A percentile compares a stretch with the other conserved stretches of the same genome.
These are phyloP conservation scores for Psidium friedrichsthalianum DNA, from an alignment of 345 rosid genomes.

Conservation along the genomic window DNA sequence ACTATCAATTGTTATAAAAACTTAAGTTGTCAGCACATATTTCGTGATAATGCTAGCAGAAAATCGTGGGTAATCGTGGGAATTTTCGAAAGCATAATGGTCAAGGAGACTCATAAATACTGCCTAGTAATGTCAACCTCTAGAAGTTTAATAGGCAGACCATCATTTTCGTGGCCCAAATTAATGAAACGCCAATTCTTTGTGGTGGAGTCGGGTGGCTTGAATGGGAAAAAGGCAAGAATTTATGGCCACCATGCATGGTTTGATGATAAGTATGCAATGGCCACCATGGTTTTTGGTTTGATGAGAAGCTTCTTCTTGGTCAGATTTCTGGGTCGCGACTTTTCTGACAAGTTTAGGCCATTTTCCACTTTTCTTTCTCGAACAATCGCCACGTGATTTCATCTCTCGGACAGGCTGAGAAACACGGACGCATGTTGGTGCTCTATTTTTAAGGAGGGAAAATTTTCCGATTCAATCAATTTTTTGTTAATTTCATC, in stretches of 20 bases:
- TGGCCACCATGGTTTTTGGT: not conserved
- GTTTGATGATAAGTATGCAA: not conserved
- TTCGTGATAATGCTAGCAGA: not conserved
- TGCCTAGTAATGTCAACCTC: not conserved
- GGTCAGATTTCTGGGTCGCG: not conserved
- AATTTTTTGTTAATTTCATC: no score
- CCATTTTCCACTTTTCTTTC: not conserved
- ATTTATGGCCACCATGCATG: not conserved
- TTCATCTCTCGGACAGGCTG: no score
- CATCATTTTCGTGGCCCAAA: not conserved
- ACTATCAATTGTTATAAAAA: no score
- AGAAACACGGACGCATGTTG: not conserved
- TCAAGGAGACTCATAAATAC: not conserved
- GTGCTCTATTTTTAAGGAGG: not conserved
- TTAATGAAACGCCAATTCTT: not conserved
- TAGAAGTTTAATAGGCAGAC: not conserved
- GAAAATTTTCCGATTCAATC: not conserved
- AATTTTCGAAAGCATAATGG: not conserved
- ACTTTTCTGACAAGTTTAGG: not conserved
- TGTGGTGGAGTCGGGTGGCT: not conserved
- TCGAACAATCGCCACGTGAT: not conserved
- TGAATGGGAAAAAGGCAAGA: not conserved
- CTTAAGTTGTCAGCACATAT: not conserved
- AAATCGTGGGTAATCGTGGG: not conserved
- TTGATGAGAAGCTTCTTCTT: not conserved